Base-by-base conservation (phyloP, 2,329 filamentous ascomycete genomes). In the Tolypocladium tropicale region DNA sequence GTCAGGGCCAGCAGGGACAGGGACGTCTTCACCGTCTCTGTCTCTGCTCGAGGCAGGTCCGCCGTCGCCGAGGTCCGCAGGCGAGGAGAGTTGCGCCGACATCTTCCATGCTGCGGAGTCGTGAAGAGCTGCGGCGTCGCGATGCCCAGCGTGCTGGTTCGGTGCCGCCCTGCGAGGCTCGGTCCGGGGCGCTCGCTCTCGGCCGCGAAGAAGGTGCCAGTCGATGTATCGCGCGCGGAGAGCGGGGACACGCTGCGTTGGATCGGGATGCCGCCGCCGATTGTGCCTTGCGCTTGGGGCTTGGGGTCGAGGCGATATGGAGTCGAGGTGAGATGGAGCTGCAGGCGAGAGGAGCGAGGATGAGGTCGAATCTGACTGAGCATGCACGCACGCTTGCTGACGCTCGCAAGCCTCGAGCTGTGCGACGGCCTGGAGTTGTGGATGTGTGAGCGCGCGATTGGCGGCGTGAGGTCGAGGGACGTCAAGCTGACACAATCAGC, bases 31-130 rank as follows among this genome's bases (percentile, higher is more conserved):
- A 56, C 63, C 61, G 59, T 66, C 59, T 37, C 58, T 58, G 59
- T 66, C 59, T 41, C 58, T 58, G 58, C 57, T 64, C 49, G 62
- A 58, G 57, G 59, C 59, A 60, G 60, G 61, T 60, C 65, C 63
- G 64, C 60, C 61, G 53, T 69, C 63, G 61, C 61, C 65, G 53
- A 58, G 57, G 43, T 59, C 46, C 57, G 62, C 59, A 61, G 63
- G 59, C 59, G 64, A 65, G 60, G 65, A 59, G 59, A 65, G 60
- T 53, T 62, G 65, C 57, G 63, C 58, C 57, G 67, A 62, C 70
- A 72, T 72, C 43, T 71, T 64, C 69, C 70, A 72, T 72, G 59
- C 66, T 71, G 69, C 55, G 48, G 55, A 61, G 62, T 57, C 60
- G 64, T 56, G 58, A 52, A 21, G 54, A 57, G 54, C 49, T 55